Evolutionary conservation across 2,329 filamentous ascomycete species (phyloP), one percentile per base, ranked within the genome.

Genomic region (Epicoccum sorghinum): DNA sequence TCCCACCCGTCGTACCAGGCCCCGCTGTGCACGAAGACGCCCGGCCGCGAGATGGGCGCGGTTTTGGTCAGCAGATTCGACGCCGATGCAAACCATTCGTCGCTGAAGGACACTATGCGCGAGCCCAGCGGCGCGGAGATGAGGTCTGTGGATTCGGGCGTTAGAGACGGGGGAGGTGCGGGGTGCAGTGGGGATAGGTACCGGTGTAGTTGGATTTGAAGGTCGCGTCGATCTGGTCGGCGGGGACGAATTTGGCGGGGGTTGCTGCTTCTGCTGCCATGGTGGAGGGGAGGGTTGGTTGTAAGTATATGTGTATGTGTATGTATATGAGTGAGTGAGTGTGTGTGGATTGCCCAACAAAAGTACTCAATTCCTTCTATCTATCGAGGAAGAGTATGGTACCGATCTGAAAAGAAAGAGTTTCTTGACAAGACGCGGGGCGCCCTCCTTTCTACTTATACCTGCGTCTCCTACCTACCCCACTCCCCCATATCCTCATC

Each of bases 1-100:
- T 87, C 84, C 84, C 84, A 87, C 14, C 84, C 84, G 67, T 87
- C 84, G 66, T 86, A 87, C 84, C 84, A 87, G 42, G 83, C 83
- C 52, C 84, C 84, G 4, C 83, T 79, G 67, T 84, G 81, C 36
- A 82, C 78, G 72, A 85, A 86, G 64, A 84, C 78, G 45, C 83
- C 84, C 0, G 82, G 80, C 52, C 80, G 82, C 59, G 80, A 81
- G 60, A 86, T 75, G 3, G 83, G 81, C 1, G 82, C 73, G 1
- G 80, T 82, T 0, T 83, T 82, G 0, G 81, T 86, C 47, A 82
- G 80, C 57, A 87, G 82, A 73, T 86, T 86, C 8, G 77, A 74
- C 47, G 83, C 84, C 2, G 78, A 75, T 47, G 84, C 84, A 74
- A 86, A 87, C 78, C 79, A 86, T 75, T 86, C 83, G 72, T 86